Evolutionary conservation across 768 basidiomycete species (phyloP).

Genomic region (Dioszegia crocea): DNA sequence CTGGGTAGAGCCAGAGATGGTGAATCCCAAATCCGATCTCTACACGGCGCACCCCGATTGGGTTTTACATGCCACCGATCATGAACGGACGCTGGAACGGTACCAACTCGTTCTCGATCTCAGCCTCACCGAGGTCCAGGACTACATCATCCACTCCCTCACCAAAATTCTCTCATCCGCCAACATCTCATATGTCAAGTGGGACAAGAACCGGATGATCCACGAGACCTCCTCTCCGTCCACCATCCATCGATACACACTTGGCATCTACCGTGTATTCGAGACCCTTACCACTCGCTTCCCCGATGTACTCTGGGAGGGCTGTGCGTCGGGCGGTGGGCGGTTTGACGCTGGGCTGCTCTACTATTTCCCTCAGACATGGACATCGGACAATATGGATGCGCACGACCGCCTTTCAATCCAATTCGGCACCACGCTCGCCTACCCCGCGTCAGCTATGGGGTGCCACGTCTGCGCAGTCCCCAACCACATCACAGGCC

Average conservation of each 20-base stretch:
- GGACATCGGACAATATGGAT: slow-evolving; percentile 38
- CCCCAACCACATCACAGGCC: slow-evolving; percentile 27
- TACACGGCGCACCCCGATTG: slow-evolving; percentile 34
- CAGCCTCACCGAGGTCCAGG: slow-evolving; percentile 21
- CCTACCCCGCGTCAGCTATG: slow-evolving; percentile 28
- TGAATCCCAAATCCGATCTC: slow-evolving; percentile 31
- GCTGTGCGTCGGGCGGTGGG: slow-evolving; percentile 34
- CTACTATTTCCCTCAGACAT: slow-evolving; percentile 28
- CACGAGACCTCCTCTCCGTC: slow-evolving; percentile 25
- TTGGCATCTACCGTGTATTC: slow-evolving; percentile 34
- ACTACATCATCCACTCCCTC: slow-evolving; percentile 26
- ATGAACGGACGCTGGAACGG: slow-evolving; percentile 18
- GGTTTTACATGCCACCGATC: slow-evolving; percentile 17
- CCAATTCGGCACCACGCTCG: slow-evolving; percentile 31
- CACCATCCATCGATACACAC: slow-evolving; percentile 22
- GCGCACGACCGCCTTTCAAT: slow-evolving; percentile 24
- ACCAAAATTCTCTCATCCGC: slow-evolving; percentile 11
- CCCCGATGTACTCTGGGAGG: slow-evolving; percentile 34
- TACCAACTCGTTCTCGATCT: slow-evolving; percentile 35
- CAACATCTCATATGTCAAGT: slow-evolving; percentile 32
- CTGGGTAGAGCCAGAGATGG: slow-evolving; percentile 43
- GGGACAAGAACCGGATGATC: slow-evolving; percentile 36
- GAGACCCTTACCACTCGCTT: slow-evolving; percentile 29
- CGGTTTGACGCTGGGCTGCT: slow-evolving; percentile 33
- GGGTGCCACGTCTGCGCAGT: slow-evolving; percentile 32